These are phyloP conservation scores for Rhodosporidiobolus odoratus DNA, from an alignment of 768 basidiomycete species.

Conservation along the genomic window DNA sequence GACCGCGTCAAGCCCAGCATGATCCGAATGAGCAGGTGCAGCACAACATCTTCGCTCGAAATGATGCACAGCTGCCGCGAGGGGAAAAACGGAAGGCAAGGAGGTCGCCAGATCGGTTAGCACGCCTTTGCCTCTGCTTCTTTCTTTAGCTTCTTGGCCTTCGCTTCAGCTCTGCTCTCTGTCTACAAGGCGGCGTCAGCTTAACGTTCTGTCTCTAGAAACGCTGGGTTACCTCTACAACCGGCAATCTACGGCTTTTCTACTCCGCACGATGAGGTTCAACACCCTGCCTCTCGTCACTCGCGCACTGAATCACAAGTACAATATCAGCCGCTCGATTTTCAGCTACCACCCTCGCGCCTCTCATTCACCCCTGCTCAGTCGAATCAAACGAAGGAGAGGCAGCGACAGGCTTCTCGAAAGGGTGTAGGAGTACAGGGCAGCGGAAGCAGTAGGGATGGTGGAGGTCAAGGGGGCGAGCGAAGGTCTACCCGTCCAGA, in stretches of 20 bases:
- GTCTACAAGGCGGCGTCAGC: too few relatives aligned
- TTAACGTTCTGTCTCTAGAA: not conserved
- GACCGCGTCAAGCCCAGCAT: too few relatives aligned
- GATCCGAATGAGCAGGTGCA: not conserved
- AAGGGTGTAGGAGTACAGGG: not conserved
- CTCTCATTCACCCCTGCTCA: conserved; percentile 15
- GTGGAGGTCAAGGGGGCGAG: not conserved
- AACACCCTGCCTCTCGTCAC: not conserved
- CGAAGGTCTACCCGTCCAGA: too few relatives aligned
- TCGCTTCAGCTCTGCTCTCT: too few relatives aligned
- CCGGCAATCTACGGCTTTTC: too few relatives aligned
- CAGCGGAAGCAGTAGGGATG: too few relatives aligned
- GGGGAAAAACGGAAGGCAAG: not conserved
- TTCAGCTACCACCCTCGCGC: not conserved
- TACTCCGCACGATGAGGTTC: not conserved
- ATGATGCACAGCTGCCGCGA: not conserved
- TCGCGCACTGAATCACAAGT: not conserved
- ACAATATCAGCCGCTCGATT: not conserved
- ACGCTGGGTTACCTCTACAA: not conserved
- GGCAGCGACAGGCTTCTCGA: not conserved
- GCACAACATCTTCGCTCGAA: not conserved
- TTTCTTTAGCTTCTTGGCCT: not conserved
- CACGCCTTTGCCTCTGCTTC: not conserved
- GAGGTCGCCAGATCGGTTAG: not conserved
- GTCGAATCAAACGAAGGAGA: not conserved